Conservation (phyloP, 2,329 filamentous ascomycete genomes). For the Magnaporthiopsis rhizophila region DNA sequence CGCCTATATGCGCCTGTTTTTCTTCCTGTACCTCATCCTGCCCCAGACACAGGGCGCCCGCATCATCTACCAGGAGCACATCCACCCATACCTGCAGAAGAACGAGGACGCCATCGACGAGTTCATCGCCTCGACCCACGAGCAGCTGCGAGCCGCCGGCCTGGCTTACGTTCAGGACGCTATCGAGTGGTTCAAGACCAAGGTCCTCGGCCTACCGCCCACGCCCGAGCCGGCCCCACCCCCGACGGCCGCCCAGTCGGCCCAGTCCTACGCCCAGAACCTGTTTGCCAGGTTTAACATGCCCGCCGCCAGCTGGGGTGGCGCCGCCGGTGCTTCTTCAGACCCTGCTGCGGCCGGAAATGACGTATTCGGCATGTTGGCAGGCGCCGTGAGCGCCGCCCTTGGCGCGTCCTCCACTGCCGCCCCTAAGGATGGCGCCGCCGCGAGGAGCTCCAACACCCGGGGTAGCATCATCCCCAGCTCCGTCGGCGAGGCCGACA, state of each 20-base stretch:
- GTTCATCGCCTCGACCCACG: slow-evolving; percentile 76
- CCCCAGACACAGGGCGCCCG: slow-evolving; percentile 93
- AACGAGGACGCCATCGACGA: slow-evolving; percentile 88
- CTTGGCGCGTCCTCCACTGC: slow-evolving; percentile 31
- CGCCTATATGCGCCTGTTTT: slow-evolving; percentile 76
- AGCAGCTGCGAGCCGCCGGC: slow-evolving; percentile 67
- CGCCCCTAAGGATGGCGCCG: slow-evolving; percentile 19
- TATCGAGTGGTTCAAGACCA: slow-evolving; percentile 65
- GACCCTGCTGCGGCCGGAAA: slow-evolving; percentile 9
- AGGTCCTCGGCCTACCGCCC: slow-evolving; percentile 70
- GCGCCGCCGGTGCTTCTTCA: slow-evolving; percentile 13
- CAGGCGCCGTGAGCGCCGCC: slow-evolving; percentile 62
- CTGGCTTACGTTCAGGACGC: slow-evolving; percentile 65
- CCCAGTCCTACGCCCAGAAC: slow-evolving; percentile 62
- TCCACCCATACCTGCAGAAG: slow-evolving; percentile 80
- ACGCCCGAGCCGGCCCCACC: slow-evolving; percentile 30
- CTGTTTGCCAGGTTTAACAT: slow-evolving; percentile 83
- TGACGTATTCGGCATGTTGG: slow-evolving; percentile 58
- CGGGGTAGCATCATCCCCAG: slow-evolving; percentile 63
- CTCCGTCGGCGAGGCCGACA: slow-evolving; percentile 55
- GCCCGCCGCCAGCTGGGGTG: slow-evolving; percentile 56
- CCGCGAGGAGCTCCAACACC: slow-evolving; percentile 19
- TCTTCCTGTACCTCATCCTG: slow-evolving; percentile 92
- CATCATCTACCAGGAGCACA: slow-evolving; percentile 72
- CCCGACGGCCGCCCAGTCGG: slow-evolving; percentile 32